Base-by-base conservation (phyloP, 805 yeast genomes). In the Cyberlindnera lachancei region DNA sequence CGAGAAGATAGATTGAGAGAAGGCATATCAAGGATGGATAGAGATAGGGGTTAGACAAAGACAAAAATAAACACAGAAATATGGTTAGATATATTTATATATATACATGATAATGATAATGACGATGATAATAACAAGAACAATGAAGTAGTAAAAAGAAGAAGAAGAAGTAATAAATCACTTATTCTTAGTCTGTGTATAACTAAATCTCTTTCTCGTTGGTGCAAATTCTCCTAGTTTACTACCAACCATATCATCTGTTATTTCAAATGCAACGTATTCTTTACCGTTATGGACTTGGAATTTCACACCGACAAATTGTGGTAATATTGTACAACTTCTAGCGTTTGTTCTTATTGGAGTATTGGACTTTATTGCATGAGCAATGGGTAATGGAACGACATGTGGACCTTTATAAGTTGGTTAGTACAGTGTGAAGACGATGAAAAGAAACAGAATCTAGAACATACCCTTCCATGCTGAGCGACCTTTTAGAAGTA, bases 341-440 rank as follows among this genome's bases (percentile, higher is more conserved):
- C 98, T 74, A 26, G 96, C 96, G 48, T 87, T 85, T n/a, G 98
- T 92, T 62, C 96, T 72, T 40, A 92, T 84, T 4, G 97, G 95
- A 2, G 84, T 71, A 14, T 83, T 83, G 33, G 78, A 78, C 42
- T 75, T 74, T 38, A 78, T 62, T 20, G 97, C 96, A 45, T 85
- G 79, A 23, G 80, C 79, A 25, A 92, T 70, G n/a, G 97, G 97
- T 22, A 92, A 69, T 5, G 97, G 96, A 15, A 90, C 97, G 40
- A 92, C 80, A 49, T 79, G 81, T 3, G 98, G 98, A 21, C 96
- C 86, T 63, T 11, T 17, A 18, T 16, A 15, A 4, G 7, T 7
- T 18, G 38, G n/a, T n/a, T n/a, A n/a, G n/a, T n/a, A n/a, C n/a
- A n/a, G n/a, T n/a, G n/a, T n/a, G n/a, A n/a, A n/a, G n/a, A n/a